Evolutionary conservation across 768 basidiomycete species (phyloP).

Genomic region (Solioccasus polychromus): DNA sequence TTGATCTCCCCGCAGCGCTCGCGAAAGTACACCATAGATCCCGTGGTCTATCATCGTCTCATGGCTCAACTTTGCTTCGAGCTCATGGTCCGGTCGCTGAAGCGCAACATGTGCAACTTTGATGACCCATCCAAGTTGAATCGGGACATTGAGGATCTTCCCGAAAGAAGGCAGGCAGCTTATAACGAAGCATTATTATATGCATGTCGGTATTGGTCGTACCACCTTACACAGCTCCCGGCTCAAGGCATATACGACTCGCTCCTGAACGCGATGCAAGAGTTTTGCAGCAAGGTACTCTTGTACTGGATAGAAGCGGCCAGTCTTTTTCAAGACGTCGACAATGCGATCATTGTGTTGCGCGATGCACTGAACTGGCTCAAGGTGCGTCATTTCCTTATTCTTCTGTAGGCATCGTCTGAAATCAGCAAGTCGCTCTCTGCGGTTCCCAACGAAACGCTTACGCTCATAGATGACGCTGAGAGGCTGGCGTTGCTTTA

Average conservation of each 20-base stretch:
- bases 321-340: constrained; percentile 10
- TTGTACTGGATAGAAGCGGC: constrained; percentile 15
- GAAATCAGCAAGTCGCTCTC: not conserved
- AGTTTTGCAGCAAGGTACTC: constrained; percentile 1
- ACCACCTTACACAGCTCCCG: constrained; percentile 14
- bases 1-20: constrained; percentile 13
- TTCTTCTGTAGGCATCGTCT: not conserved
- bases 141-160: constrained; percentile 11
- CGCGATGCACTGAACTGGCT: constrained; percentile 8
- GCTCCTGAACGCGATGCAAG: constrained; percentile 6
- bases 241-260: constrained; percentile 2
- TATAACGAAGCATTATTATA: constrained; percentile 14
- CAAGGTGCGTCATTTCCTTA: constrained; percentile 3
- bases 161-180: constrained; percentile 2
- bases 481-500: constrained; percentile 13
- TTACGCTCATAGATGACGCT: constrained; percentile 8
- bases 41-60: constrained; percentile 13
- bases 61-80: constrained; percentile 16
- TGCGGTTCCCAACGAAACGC: not conserved
- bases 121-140: constrained; percentile 15
- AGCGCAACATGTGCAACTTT: constrained; percentile 15
- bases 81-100: constrained; percentile 11
- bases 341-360: constrained; percentile 12
- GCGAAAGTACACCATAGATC: constrained; percentile 7
- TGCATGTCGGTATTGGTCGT: constrained; percentile 19